Evolutionary conservation across 495 filamentous ascomycete genomes (phyloP).

Genomic region (Aspergillus wentii): DNA sequence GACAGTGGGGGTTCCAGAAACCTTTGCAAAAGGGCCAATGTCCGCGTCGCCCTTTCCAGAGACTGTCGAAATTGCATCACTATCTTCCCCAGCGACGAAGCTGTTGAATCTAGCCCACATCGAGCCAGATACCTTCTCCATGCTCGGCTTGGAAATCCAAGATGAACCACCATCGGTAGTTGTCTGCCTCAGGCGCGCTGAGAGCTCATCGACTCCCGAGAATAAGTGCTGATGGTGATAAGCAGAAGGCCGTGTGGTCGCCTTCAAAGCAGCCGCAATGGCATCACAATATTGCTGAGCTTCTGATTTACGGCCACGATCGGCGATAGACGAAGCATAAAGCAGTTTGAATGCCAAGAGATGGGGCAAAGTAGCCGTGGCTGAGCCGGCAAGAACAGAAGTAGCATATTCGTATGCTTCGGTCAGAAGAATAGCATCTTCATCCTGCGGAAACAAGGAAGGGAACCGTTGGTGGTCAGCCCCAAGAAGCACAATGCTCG

Average conservation of each 20-base stretch:
- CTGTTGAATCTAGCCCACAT: conserved; percentile 90
- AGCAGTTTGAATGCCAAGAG: conserved; percentile 84
- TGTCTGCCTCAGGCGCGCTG: conserved; percentile 74
- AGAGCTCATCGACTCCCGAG: conserved; percentile 73
- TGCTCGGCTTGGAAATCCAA: conserved; percentile 91
- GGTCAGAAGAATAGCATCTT: conserved; percentile 80
- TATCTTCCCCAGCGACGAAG: conserved; percentile 90
- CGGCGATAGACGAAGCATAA: conserved; percentile 77
- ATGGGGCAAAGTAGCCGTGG: conserved; percentile 66
- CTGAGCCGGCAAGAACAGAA: conserved; percentile 54
- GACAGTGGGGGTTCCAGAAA: conserved; percentile 75
- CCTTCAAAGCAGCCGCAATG: conserved; percentile 71
- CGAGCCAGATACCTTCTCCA: conserved; percentile 85
- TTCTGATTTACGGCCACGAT: conserved; percentile 73
- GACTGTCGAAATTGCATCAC: conserved; percentile 53
- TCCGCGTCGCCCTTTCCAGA: conserved; percentile 56
- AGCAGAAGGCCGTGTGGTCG: conserved; percentile 74
- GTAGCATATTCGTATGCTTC: conserved; percentile 90
- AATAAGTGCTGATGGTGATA: conserved; percentile 78
- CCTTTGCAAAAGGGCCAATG: conserved; percentile 72
- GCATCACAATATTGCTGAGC: conserved; percentile 89
- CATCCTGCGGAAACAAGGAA: conserved; percentile 64
- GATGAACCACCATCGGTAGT: conserved; percentile 64
- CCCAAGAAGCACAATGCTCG: conserved; percentile 77
- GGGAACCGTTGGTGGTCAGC: conserved; percentile 67